A percentile compares a stretch with the other conserved stretches of the same genome.
phyloP scores from a whole-genome alignment of 805 yeast genomes.

The Zygosaccharomyces siamensis region DNA sequence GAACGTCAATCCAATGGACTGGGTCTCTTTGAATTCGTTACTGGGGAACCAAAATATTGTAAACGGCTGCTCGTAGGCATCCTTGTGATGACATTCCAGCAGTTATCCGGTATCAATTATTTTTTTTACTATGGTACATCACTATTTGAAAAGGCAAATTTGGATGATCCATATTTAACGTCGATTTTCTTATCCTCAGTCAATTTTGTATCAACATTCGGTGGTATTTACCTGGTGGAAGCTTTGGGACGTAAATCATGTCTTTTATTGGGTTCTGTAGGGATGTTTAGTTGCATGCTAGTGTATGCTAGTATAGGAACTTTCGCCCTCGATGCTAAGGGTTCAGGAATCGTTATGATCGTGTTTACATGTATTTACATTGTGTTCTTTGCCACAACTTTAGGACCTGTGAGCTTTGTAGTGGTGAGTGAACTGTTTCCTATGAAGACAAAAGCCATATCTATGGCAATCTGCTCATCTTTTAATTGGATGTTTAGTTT shows the following conservation, averaged over 20 bases:
- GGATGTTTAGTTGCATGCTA: slow-evolving; percentile 53
- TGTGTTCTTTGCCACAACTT: slow-evolving; percentile 65
- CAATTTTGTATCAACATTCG: slow-evolving; percentile 51
- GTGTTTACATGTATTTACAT: slow-evolving; percentile 60
- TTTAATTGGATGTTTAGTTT: slow-evolving; percentile 66
- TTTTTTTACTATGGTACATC: slow-evolving; percentile 64
- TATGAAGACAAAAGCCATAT: slow-evolving; percentile 52
- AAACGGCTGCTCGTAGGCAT: slow-evolving; percentile 54
- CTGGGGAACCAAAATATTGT: slow-evolving; percentile 53
- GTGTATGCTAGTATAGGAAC: slow-evolving; percentile 60
- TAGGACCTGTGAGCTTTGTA: slow-evolving; percentile 69
- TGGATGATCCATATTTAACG: slow-evolving; percentile 53
- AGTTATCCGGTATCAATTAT: slow-evolving; percentile 59
- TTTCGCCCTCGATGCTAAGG: slow-evolving; percentile 40
- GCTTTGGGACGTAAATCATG: slow-evolving; percentile 50
- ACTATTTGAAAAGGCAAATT: slow-evolving; percentile 55
- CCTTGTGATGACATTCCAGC: slow-evolving; percentile 56
- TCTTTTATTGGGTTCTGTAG: slow-evolving; percentile 46
- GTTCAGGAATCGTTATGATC: slow-evolving; percentile 57
- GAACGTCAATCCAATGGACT: slow-evolving; percentile 27
- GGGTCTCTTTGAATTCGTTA: slow-evolving; percentile 43
- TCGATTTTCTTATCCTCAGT: slow-evolving; percentile 55
- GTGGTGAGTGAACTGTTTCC: slow-evolving; percentile 67
- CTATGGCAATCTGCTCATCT: slow-evolving; percentile 61
- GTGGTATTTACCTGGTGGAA: slow-evolving; percentile 50